Conservation (phyloP, 441 rosid genomes). For the Erodium moschatum region DNA sequence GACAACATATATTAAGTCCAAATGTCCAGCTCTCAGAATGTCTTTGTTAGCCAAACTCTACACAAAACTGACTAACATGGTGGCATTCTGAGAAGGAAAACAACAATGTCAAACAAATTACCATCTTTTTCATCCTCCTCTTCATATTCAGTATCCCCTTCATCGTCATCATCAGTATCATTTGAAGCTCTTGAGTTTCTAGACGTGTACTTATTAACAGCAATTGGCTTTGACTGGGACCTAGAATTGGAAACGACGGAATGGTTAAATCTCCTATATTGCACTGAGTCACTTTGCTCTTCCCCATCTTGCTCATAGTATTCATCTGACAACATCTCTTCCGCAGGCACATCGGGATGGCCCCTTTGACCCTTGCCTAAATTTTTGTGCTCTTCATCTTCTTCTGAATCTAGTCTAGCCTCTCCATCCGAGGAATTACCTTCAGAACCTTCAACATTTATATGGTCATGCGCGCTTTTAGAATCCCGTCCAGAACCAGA, state of each 20-base stretch:
- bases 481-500: constrained; percentile 71
- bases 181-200: constrained; percentile 48
- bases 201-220: constrained; percentile 32
- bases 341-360: constrained; percentile 80
- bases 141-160: constrained; percentile 30
- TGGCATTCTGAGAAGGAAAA: neutral
- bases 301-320: constrained; percentile 99
- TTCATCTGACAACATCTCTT: constrained; percentile 98
- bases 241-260: constrained; percentile 46
- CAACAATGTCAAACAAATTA: constrained; percentile 27
- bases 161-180: constrained; percentile 26
- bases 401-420: constrained; percentile 51
- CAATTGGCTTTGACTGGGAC: constrained; percentile 38
- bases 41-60: neutral
- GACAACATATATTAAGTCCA: constrained; percentile 23
- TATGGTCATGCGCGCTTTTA: constrained; percentile 37
- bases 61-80: neutral
- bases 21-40: neutral
- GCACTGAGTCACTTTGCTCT: constrained; percentile 69
- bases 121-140: constrained; percentile 67
- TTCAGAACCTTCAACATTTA: constrained; percentile 42
- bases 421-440: constrained; percentile 52
- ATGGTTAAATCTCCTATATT: constrained; percentile 44
- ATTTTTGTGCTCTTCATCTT: constrained; percentile 49
- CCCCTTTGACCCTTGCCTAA: constrained; percentile 46